A percentile compares a stretch with the other conserved stretches of the same genome.
Evolutionary conservation across 2,329 filamentous ascomycete species (phyloP).

Genomic region (Botryotinia calthae): DNA sequence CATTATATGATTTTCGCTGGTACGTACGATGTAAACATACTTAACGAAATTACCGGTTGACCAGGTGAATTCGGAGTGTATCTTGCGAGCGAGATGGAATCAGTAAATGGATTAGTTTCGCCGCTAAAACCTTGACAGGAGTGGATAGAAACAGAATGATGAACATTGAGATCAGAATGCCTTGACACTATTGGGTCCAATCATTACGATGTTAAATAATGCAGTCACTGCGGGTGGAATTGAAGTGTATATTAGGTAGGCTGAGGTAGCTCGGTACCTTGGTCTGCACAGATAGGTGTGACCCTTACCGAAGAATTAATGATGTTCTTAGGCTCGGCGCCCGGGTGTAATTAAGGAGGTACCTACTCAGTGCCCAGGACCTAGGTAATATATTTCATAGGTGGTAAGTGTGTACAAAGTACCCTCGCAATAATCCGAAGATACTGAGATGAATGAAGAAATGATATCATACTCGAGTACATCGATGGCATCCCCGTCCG

Average conservation of each 20-base stretch:
- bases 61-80: neutral
- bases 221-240: neutral
- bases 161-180: neutral
- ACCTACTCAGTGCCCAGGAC: neutral
- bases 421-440: too few species aligned
- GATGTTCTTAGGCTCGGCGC: neutral
- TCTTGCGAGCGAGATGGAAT: neutral
- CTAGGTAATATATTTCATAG: neutral
- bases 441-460: neutral
- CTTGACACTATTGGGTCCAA: neutral
- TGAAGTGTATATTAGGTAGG: neutral
- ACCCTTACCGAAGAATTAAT: neutral
- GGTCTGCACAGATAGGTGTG: neutral
- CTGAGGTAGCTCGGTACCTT: neutral
- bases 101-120: neutral
- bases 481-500: neutral
- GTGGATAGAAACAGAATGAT: neutral
- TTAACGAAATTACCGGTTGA: neutral
- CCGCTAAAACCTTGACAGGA: neutral
- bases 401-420: neutral
- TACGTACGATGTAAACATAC: neutral
- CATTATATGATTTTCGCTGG: neutral
- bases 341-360: neutral
- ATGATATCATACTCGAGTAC: slow-evolving; percentile 12
- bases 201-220: neutral